A percentile compares a stretch with the other conserved stretches of the same genome.
These are phyloP conservation scores for Epichloe bromicola DNA, from an alignment of 2,329 filamentous ascomycete genomes.

Conservation along the genomic window DNA sequence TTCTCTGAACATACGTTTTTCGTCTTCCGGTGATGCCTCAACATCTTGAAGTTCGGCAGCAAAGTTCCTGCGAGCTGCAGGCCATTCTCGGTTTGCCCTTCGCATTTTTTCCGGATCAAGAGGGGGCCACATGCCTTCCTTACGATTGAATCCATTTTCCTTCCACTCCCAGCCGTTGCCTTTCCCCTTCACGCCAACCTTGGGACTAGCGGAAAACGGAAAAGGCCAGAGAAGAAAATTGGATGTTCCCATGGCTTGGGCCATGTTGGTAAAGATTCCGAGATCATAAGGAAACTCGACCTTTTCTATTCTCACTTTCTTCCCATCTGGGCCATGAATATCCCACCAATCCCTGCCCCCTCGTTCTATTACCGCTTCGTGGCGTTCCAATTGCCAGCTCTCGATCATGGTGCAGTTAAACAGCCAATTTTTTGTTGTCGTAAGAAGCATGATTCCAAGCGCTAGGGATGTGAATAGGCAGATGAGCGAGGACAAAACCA, in stretches of 20 bases:
- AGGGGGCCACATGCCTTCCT: slow-evolving; percentile 48
- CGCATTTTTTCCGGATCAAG: slow-evolving; percentile 45
- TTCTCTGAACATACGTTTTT: slow-evolving; percentile 34
- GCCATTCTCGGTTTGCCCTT: slow-evolving; percentile 25
- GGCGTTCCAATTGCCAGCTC: slow-evolving; percentile 57
- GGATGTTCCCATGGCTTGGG: slow-evolving; percentile 58
- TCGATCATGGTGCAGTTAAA: slow-evolving; percentile 74
- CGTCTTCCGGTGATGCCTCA: slow-evolving; percentile 28
- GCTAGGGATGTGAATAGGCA: slow-evolving; percentile 48
- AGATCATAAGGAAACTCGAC: slow-evolving; percentile 78
- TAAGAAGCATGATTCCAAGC: slow-evolving; percentile 51
- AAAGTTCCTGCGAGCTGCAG: slow-evolving; percentile 24
- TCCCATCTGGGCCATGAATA: slow-evolving; percentile 20
- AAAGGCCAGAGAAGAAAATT: slow-evolving; percentile 57
- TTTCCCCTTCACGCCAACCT: slow-evolving; percentile 22
- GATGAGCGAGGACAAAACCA: slow-evolving; percentile 46
- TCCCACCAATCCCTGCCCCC: slow-evolving; percentile 34
- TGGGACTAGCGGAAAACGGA: slow-evolving; percentile 46
- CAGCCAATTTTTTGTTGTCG: slow-evolving; percentile 45
- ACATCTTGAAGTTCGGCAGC: slow-evolving; percentile 21
- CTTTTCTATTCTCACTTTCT: slow-evolving; percentile 38
- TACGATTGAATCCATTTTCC: slow-evolving; percentile 66
- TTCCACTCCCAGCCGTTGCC: slow-evolving; percentile 49
- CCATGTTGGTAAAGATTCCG: slow-evolving; percentile 60
- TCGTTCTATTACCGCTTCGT: slow-evolving; percentile 42